Base-by-base conservation (phyloP, 331 rosid genomes). In the Cydonia oblonga region DNA sequence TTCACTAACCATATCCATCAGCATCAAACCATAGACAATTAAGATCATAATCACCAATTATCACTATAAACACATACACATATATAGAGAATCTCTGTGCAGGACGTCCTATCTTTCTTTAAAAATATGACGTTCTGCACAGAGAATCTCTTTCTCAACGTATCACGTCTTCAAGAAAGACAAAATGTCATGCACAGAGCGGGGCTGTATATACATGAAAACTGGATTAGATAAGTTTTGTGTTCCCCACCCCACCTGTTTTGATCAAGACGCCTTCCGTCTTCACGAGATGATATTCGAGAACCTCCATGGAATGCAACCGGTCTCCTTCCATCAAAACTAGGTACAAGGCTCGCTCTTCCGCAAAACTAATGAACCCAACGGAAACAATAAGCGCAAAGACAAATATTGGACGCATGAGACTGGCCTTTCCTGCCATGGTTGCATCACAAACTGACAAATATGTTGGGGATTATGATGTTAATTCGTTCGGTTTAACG, bases 271-370 rank as follows among this genome's bases (percentile, higher is more conserved):
- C 12, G 89, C 8, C 81, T 40, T 68, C 64, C 24, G 69, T 74
- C 53, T 71, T 74, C 38, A 22, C 52, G 68, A 19, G 2, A 65
- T n/a, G 20, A 46, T 46, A 6, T 46, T 46, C n/a, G 53, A 16
- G 53, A 49, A 18, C 56, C 63, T 60, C 63, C 40, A 70, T 69
- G 81, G 78, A 92, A 90, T 38, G 93, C 86, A 70, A 76, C 54
- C 0, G 81, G 1, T 84, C 78, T 69, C 82, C 92, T 70, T 89
- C 92, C 86, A 93, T 72, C 58, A 87, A 77, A 67, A 93, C 97
- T 74, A 90, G 59, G 80, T 82, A 93, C 35, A 86, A 76, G 0
- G 75, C 84, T 75, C 88, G 73, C 24, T 87, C 84, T 80, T 89
- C 97, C 75, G 76, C 84, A 66, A 75, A 63, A 58, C 85, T 78